Percentiles rank a stretch among this genome's conserved stretches.
phyloP scores from a whole-genome alignment of 75 land plant species.

The Pinus taeda region DNA sequence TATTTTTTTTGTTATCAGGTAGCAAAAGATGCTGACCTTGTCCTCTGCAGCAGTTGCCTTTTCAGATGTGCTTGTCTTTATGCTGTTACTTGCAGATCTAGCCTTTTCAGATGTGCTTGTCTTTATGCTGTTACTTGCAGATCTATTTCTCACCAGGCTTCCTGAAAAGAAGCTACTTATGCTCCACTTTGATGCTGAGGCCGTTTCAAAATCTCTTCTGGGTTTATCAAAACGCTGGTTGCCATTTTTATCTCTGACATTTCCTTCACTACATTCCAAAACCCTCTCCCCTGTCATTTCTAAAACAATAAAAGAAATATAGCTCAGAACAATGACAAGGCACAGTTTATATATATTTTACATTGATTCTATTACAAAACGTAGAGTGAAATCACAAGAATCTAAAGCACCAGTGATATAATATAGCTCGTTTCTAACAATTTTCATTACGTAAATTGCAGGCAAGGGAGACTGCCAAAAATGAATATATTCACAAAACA shows the following conservation, averaged over 20 bases:
- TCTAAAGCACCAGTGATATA: not conserved
- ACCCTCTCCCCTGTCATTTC: too few relatives aligned
- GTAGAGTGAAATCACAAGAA: not conserved
- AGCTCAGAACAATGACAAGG: not conserved
- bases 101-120: not conserved
- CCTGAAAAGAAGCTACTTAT: not conserved
- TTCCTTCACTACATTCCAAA: too few relatives aligned
- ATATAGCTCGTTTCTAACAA: not conserved
- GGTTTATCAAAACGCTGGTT: too few relatives aligned
- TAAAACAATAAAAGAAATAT: too few relatives aligned
- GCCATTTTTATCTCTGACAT: too few relatives aligned
- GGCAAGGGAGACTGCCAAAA: not conserved
- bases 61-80: not conserved
- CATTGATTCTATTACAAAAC: not conserved
- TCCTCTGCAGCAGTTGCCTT: constrained; percentile 18
- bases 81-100: not conserved
- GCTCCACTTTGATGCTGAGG: too few relatives aligned
- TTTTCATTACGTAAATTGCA: not conserved
- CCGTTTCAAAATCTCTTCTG: too few relatives aligned
- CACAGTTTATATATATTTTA: not conserved
- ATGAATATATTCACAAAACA: not conserved
- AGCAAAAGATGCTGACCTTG: constrained; percentile 15
- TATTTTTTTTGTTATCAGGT: too few relatives aligned
- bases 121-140: not conserved
- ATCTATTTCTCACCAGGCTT: not conserved